A percentile compares a stretch with the other conserved stretches of the same genome.
Evolutionary conservation across 2,329 filamentous ascomycete genomes (phyloP).

Genomic region (Sporothrix mexicana): DNA sequence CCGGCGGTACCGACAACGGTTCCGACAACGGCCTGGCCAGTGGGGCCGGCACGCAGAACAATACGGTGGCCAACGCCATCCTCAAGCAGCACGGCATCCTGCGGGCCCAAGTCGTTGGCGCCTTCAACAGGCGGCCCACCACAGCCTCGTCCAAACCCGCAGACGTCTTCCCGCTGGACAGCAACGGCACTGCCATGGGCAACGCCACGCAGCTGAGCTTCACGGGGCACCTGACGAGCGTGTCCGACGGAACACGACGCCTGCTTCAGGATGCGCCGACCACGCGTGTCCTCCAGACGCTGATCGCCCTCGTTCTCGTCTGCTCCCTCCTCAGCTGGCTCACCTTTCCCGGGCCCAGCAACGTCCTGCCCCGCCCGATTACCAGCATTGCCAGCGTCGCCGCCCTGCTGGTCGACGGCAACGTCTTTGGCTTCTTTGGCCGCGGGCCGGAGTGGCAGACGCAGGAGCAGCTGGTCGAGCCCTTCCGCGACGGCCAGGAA

Average conservation of each 20-base stretch:
- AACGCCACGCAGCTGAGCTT: conserved; percentile 20
- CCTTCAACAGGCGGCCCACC: conserved; percentile 41
- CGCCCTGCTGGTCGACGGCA: conserved; percentile 48
- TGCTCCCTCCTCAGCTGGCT: conserved; percentile 43
- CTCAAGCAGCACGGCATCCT: conserved; percentile 47
- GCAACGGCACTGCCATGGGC: conserved; percentile 32
- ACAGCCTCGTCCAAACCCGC: conserved; percentile 37
- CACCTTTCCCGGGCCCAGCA: conserved; percentile 39
- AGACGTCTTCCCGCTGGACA: conserved; percentile 27
- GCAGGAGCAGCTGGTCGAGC: neutral
- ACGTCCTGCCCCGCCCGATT: conserved; percentile 43
- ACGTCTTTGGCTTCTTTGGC: conserved; percentile 43
- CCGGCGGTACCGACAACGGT: neutral
- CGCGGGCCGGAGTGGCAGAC: conserved; percentile 16
- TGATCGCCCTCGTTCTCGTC: conserved; percentile 43
- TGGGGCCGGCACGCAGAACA: conserved; percentile 18
- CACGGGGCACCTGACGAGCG: conserved; percentile 28
- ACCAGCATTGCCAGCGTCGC: conserved; percentile 48
- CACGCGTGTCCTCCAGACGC: conserved; percentile 46
- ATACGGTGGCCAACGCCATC: conserved; percentile 45
- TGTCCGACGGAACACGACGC: conserved; percentile 31
- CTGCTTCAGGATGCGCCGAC: conserved; percentile 44
- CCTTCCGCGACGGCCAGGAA: neutral
- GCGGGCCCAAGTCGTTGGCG: conserved; percentile 46
- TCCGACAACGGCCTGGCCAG: neutral